Evolutionary conservation across 352 stramenopile species (phyloP).

Genomic region (Globisporangium paddicum): DNA sequence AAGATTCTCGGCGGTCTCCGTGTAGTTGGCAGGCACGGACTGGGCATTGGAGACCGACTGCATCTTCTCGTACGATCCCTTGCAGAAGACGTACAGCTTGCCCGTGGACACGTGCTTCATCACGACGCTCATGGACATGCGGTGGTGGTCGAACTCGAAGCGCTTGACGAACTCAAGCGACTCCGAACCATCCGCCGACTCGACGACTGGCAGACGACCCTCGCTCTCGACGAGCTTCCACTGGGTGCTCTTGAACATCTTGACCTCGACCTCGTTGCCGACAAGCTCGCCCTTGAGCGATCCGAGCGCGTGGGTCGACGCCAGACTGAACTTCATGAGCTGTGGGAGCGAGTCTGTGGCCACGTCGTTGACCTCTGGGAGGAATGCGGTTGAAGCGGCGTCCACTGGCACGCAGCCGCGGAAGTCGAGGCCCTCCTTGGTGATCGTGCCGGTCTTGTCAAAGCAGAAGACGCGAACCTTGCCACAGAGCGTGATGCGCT

Average conservation of each 20-base stretch:
- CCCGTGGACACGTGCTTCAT: conserved; percentile 56
- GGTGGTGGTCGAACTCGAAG: conserved; percentile 91
- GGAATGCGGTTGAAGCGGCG: conserved; percentile 29
- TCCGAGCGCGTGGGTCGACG: conserved; percentile 81
- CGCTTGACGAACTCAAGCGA: conserved; percentile 81
- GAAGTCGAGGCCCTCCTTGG: conserved; percentile 87
- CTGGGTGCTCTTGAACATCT: conserved; percentile 78
- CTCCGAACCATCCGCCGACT: conserved; percentile 34
- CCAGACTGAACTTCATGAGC: conserved; percentile 63
- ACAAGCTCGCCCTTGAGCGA: conserved; percentile 67
- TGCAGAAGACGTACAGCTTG: conserved; percentile 78
- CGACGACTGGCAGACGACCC: conserved; percentile 35
- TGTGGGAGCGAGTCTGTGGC: conserved; percentile 26
- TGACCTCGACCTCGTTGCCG: conserved; percentile 86
- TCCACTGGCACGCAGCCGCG: conserved; percentile 52
- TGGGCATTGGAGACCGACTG: conserved; percentile 40
- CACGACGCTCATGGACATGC: conserved; percentile 90
- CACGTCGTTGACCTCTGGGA: conserved; percentile 54
- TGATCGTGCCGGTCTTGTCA: conserved; percentile 92
- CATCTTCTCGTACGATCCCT: conserved; percentile 89
- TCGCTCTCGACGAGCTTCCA: conserved; percentile 63
- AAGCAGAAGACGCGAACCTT: conserved; percentile 90
- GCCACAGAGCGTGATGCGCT: conserved; percentile 84
- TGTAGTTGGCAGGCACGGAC: conserved; percentile 73
- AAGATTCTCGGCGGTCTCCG: conserved; percentile 40